phyloP scores from a whole-genome alignment of 306 rosid genomes.

The Inga laurina region DNA sequence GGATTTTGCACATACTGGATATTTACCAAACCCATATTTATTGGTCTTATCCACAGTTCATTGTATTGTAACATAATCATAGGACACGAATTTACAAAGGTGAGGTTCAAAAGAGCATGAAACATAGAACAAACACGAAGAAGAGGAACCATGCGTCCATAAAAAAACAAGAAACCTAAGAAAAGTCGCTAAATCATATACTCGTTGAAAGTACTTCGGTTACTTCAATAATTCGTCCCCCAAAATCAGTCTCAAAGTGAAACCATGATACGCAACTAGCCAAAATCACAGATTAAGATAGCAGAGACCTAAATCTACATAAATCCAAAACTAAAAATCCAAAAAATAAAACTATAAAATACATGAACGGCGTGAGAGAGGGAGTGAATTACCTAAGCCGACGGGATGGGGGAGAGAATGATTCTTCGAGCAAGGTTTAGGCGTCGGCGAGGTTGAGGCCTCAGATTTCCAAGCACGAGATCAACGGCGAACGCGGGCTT shows the following conservation, averaged over 20 bases:
- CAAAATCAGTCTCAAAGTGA: not conserved
- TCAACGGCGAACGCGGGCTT: no score
- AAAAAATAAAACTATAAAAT: no score
- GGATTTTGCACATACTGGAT: not conserved
- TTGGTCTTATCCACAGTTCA: not conserved
- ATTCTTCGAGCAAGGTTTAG: no score
- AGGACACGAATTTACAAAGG: not conserved
- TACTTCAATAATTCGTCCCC: not conserved
- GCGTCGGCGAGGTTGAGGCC: no score
- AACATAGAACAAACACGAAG: no score
- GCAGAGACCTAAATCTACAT: not conserved
- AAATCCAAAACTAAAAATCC: not conserved
- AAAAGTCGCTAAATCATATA: not conserved
- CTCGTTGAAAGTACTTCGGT: not conserved
- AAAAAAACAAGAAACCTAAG: not conserved
- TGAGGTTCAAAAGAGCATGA: not conserved
- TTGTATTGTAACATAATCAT: not conserved
- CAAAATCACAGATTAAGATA: not conserved
- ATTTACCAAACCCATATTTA: not conserved
- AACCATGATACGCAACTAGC: not conserved
- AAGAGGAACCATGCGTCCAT: not conserved
- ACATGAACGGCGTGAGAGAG: not conserved
- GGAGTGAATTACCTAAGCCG: not conserved
- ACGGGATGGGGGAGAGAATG: not conserved
- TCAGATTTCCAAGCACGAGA: no score